Evolutionary conservation across 345 rosid species (phyloP).

Genomic region (Angophora floribunda): DNA sequence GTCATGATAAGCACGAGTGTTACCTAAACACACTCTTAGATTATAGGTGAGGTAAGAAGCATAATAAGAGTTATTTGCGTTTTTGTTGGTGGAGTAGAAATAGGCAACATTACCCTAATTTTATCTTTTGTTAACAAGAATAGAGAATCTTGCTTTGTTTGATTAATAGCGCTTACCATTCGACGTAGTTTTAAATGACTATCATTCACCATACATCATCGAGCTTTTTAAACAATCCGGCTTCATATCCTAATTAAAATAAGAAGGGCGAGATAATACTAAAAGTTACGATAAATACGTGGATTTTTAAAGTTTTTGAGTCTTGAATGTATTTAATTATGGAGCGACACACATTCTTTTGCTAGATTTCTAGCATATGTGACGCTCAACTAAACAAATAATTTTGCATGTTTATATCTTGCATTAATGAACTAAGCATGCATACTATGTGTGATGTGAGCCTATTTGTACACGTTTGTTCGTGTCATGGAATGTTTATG

Average conservation of each 20-base stretch:
- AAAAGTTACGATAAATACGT: not conserved
- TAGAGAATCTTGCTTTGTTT: not conserved
- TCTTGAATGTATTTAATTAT: not conserved
- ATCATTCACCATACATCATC: not conserved
- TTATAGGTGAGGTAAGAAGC: not conserved
- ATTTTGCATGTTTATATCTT: accelerated
- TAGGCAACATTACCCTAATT: not conserved
- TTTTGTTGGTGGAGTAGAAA: not conserved
- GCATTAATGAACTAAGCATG: not conserved
- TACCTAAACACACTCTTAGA: not conserved
- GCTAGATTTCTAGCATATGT: not conserved
- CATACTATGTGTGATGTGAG: not conserved
- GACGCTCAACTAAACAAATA: not conserved
- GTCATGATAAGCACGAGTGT: not conserved
- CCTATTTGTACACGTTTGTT: not conserved
- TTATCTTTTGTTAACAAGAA: not conserved
- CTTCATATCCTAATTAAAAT: not conserved
- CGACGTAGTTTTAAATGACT: not conserved
- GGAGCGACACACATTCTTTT: not conserved
- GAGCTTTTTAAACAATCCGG: not conserved
- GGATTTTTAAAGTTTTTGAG: not conserved
- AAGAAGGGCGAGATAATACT: not conserved
- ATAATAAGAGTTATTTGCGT: not conserved
- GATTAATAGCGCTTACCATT: not conserved
- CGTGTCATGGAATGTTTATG: not conserved